phyloP scores from a whole-genome alignment of 495 filamentous ascomycete genomes.

The Penicillium simplicissimum region DNA sequence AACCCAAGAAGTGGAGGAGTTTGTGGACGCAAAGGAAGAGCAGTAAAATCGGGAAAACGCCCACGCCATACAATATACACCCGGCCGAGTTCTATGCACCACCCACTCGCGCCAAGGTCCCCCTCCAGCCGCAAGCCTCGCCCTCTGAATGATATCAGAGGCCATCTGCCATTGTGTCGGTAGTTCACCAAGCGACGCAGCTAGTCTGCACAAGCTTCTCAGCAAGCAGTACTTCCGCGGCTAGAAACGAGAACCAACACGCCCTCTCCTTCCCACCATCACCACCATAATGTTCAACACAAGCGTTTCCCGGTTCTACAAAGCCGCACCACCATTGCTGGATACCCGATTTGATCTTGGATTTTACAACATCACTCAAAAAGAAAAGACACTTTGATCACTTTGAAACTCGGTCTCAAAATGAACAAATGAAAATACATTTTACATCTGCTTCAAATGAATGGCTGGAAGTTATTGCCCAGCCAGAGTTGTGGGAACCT shows the following conservation, averaged over 20 bases:
- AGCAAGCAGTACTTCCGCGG: constrained; percentile 12
- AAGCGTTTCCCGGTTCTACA: constrained; percentile 24
- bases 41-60: constrained; percentile 10
- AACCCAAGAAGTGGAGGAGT: constrained; percentile 53
- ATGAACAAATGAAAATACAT: constrained; percentile 11
- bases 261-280: constrained; percentile 7
- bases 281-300: constrained; percentile 32
- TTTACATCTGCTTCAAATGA: background rate
- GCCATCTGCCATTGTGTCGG: background rate
- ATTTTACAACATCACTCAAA: constrained; percentile 16
- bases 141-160: background rate
- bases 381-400: constrained; percentile 14
- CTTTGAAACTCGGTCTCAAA: background rate
- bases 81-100: constrained; percentile 2
- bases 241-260: constrained; percentile 9
- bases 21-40: constrained; percentile 57
- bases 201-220: constrained; percentile 30
- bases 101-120: background rate
- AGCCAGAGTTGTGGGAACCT: background rate
- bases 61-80: background rate
- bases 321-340: constrained; percentile 32
- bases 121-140: background rate
- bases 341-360: constrained; percentile 42
- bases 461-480: background rate
- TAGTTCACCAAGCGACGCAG: constrained; percentile 13